Conservation (phyloP, 1,139 yeast genomes). For the Cylindricascospora bacillispora region DNA sequence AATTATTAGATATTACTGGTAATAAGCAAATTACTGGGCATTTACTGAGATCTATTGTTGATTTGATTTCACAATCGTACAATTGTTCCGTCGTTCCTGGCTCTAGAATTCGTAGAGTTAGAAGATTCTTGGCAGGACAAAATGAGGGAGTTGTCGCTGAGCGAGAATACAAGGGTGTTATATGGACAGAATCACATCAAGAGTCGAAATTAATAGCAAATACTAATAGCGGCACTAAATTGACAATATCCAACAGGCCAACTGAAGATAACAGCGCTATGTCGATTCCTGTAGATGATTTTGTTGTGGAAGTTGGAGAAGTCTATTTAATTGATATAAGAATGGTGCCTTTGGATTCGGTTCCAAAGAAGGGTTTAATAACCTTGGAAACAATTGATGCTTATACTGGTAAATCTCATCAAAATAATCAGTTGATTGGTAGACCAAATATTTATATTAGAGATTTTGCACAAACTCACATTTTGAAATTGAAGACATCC, state of each 20-base stretch:
- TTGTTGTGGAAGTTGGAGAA: conserved; percentile 65
- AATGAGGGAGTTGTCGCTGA: conserved; percentile 85
- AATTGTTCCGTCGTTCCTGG: conserved; percentile 85
- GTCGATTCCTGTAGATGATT: conserved; percentile 68
- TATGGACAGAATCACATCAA: conserved; percentile 79
- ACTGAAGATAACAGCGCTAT: conserved; percentile 26
- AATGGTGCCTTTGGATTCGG: conserved; percentile 54
- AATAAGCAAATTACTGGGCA: conserved; percentile 44
- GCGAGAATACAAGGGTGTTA: conserved; percentile 83
- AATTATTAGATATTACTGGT: conserved; percentile 15
- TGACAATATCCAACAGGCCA: conserved; percentile 12
- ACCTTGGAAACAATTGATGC: conserved; percentile 56
- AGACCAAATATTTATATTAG: conserved; percentile 70
- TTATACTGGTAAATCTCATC: conserved; percentile 48
- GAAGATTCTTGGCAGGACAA: conserved; percentile 93
- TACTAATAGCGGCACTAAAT: conserved; percentile 14
- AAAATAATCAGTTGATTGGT: conserved; percentile 37
- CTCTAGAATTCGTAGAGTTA: conserved; percentile 76
- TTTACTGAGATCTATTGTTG: conserved; percentile 61
- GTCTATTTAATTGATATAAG: conserved; percentile 74
- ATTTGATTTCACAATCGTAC: conserved; percentile 66
- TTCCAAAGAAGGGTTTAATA: conserved; percentile 47
- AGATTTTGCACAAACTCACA: conserved; percentile 72
- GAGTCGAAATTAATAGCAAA: conserved; percentile 45
- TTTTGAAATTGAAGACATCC: conserved; percentile 61